These are phyloP conservation scores for Cicer pinnatifidum DNA, from an alignment of 306 rosid species.

Conservation along the genomic window DNA sequence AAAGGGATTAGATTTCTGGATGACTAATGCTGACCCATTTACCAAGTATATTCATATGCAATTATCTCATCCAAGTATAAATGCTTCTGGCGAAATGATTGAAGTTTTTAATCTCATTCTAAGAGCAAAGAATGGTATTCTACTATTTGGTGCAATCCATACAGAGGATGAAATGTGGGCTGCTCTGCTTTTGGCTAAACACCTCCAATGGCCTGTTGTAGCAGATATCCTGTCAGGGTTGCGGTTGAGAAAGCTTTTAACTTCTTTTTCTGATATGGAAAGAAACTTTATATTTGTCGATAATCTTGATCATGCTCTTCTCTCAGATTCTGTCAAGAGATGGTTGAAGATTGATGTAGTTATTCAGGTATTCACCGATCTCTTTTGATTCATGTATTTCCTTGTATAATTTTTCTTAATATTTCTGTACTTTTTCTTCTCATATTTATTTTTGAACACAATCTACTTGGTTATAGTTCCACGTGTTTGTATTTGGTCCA, in stretches of 20 bases:
- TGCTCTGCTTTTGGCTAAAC: conserved; percentile 82
- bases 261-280: conserved; percentile 67
- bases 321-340: conserved; percentile 67
- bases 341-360: conserved; percentile 73
- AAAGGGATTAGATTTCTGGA: conserved; percentile 78
- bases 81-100: conserved; percentile 55
- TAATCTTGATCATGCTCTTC: conserved; percentile 89
- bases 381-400: conserved; percentile 21
- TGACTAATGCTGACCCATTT: conserved; percentile 73
- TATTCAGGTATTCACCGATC: conserved; percentile 70
- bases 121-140: conserved; percentile 65
- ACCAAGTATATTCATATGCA: conserved; percentile 72
- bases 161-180: conserved; percentile 98
- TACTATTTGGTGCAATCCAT: conserved; percentile 76
- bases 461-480: conserved; percentile 17
- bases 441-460: conserved; percentile 1
- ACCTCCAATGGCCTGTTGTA: conserved; percentile 84
- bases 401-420: conserved; percentile 23
- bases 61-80: conserved; percentile 46
- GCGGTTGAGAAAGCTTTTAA: conserved; percentile 74
- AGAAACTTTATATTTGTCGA: conserved; percentile 67
- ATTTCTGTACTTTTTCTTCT: conserved; percentile 13
- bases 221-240: conserved; percentile 94
- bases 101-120: conserved; percentile 64
- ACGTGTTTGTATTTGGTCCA: conserved; percentile 49